These are phyloP conservation scores for Polygonum aviculare DNA, from an alignment of 148 eudicot species.

Conservation along the genomic window DNA sequence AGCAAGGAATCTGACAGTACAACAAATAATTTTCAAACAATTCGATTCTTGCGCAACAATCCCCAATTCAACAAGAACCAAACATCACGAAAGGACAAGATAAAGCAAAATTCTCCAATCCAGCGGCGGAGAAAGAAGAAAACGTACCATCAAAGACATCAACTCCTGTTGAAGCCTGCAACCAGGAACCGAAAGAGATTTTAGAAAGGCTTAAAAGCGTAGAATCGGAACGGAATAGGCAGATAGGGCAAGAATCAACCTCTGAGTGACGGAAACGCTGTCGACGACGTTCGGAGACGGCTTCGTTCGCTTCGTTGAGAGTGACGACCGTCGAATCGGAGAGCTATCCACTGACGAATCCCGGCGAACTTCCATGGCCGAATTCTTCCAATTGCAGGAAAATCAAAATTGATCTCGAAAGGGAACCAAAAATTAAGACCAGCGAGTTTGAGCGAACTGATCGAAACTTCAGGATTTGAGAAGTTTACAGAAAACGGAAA, in stretches of 20 bases:
- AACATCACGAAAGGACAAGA: background rate
- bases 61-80: background rate
- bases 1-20: background rate
- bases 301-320: conserved; percentile 3
- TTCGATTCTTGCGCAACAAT: background rate
- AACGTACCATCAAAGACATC: conserved; percentile 14
- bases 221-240: too few relatives aligned
- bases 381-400: conserved; percentile 5
- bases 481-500: background rate
- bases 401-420: background rate
- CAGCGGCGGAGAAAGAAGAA: background rate
- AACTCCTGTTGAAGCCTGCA: conserved; percentile 17
- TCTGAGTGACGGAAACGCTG: conserved; percentile 14
- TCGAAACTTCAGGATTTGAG: background rate
- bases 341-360: conserved; percentile 9
- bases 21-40: background rate
- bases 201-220: background rate
- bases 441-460: background rate
- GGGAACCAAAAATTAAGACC: background rate
- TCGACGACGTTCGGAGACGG: conserved; percentile 3
- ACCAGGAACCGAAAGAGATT: background rate
- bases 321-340: background rate
- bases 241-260: background rate
- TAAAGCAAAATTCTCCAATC: background rate
- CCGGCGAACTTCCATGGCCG: conserved; percentile 14